These are phyloP conservation scores for Nadsonia starkeyi-henricii DNA, from an alignment of 1,139 yeast species.

Conservation along the genomic window DNA sequence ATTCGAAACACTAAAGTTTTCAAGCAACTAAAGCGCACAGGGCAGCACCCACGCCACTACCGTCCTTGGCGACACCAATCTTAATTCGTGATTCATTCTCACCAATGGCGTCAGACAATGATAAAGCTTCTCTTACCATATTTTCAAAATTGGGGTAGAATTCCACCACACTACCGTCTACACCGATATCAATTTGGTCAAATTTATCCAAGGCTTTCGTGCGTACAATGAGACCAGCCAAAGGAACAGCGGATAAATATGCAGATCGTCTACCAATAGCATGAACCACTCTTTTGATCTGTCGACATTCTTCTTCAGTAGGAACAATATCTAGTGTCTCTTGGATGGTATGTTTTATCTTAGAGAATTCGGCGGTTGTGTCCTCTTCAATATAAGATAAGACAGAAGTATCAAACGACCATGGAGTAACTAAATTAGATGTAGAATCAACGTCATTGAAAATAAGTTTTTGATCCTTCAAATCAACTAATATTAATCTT, in stretches of 20 bases:
- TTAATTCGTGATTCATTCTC: slow-evolving; percentile 55
- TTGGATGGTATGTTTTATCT: slow-evolving; percentile 27
- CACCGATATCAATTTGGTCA: slow-evolving; percentile 73
- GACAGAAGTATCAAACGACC: slow-evolving; percentile 70
- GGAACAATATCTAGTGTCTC: slow-evolving; percentile 57
- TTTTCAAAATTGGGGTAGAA: slow-evolving; percentile 79
- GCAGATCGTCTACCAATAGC: slow-evolving; percentile 82
- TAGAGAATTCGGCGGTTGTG: slow-evolving; percentile 46
- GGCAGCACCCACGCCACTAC: slow-evolving; percentile 95
- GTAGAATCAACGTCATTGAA: slow-evolving; percentile 37
- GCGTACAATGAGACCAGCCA: slow-evolving; percentile 60
- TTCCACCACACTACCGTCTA: slow-evolving; percentile 89
- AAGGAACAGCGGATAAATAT: slow-evolving; percentile 69
- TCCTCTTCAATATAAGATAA: slow-evolving; percentile 76
- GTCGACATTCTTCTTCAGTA: slow-evolving; percentile 49
- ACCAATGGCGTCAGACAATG: slow-evolving; percentile 37
- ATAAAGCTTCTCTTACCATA: slow-evolving; percentile 61
- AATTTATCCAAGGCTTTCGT: slow-evolving; percentile 38
- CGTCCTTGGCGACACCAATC: slow-evolving; percentile 77
- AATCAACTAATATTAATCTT: slow-evolving; percentile 56
- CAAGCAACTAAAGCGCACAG: slow-evolving; percentile 49
- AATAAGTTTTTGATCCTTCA: slow-evolving; percentile 42
- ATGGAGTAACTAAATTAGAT: slow-evolving; percentile 41
- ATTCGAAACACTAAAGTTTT: not conserved
- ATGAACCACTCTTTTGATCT: slow-evolving; percentile 56